Base-by-base conservation (phyloP, 768 basidiomycete species). In the Leccinum ochraceum region DNA sequence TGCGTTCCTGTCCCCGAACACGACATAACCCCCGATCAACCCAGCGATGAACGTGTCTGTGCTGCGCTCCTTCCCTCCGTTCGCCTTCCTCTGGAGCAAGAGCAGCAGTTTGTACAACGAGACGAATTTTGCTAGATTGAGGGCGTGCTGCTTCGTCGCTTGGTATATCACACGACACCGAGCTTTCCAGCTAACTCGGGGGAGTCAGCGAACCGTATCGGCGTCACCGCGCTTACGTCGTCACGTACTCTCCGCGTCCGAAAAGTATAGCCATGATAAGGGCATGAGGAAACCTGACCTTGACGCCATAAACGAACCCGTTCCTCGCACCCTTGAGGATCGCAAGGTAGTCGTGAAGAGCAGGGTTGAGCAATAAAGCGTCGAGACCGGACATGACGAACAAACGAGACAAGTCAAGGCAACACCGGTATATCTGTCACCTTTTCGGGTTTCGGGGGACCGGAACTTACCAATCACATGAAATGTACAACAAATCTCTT, bases 231-330 rank as follows among this genome's bases (percentile, higher is more conserved):
- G 49, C 14, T 36, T 22, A 56, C 28, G 10, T 28, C 49, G 49
- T 24, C 5, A 85, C 93, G 74, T 67, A 97, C 94, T 91, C 85
- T 78, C 94, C 94, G 53, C 89, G 84, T 34, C 94, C 94, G 69
- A 98, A 98, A 46, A 98, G 79, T 61, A 97, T 84, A 24, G 94
- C 90, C 95, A 98, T 98, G 54, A 98, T 89, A 30, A 98, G 79
- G 1, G 96, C 96, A 82, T 98, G 96, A 42, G 96, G 96, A 68
- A 96, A 95, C 48, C 94, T 80, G 63, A 96, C 89, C 77, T 94
- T 94, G 66, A 89, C 90, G 39, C 93, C 93, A 67, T 94, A 95
- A 9, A 94, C 90, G 61, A 94, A 83, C 5, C 94, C 94, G 71
- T 94, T 94, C 46, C 93, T 84, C 34, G 94, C 92, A 49, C 97